Evolutionary conservation across 2,329 filamentous ascomycete species (phyloP).

Genomic region (Septoria petroselini): DNA sequence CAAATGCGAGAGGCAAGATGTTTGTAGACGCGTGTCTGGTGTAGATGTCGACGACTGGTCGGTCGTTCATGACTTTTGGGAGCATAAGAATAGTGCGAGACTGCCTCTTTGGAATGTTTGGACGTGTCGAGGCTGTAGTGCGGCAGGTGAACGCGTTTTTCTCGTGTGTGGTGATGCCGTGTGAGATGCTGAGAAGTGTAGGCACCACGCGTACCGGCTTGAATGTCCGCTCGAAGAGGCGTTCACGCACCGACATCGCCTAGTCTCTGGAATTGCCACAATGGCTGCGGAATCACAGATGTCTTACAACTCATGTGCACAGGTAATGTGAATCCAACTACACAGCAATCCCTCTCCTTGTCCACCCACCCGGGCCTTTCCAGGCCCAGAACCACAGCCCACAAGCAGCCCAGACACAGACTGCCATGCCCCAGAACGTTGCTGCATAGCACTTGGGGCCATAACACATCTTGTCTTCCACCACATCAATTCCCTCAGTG

Average conservation of each 20-base stretch:
- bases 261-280: no score
- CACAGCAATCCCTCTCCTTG: conserved; percentile 68
- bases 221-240: no score
- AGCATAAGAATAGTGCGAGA: no score
- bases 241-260: no score
- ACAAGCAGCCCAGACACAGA: conserved; percentile 75
- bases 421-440: conserved; percentile 82
- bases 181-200: no score
- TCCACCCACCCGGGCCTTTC: conserved; percentile 75
- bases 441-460: conserved; percentile 75
- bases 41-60: background rate
- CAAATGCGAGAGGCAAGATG: background rate
- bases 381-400: conserved; percentile 73
- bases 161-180: no score
- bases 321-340: conserved; percentile 22
- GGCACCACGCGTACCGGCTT: no score
- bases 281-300: no score
- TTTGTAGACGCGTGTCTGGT: background rate
- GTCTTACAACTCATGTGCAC: no score
- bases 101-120: no score
- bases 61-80: background rate
- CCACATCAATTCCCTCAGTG: conserved; percentile 37
- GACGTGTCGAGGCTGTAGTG: no score
- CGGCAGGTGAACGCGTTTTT: no score
- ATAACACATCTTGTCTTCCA: conserved; percentile 65